Evolutionary conservation across 106 monocot genomes (phyloP), one percentile per base, ranked within the genome.

Genomic region (Allium cepa): DNA sequence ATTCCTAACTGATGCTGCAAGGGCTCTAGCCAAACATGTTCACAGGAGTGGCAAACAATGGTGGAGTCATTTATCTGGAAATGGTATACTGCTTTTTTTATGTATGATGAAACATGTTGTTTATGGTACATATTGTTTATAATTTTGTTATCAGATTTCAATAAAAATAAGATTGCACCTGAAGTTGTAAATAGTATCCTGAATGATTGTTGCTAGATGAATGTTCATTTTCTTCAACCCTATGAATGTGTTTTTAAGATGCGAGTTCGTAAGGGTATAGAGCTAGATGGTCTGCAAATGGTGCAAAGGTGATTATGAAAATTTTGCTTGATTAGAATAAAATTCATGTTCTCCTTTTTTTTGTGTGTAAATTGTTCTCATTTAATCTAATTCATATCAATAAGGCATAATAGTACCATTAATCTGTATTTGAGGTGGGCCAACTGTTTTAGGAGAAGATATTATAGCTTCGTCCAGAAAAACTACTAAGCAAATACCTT

Each of bases 21-120:
- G 96, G 78, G 88, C 96, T 70, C 72, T 97, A 74, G 68, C 92
- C 92, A 97, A 97, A 78, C 96, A 97, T 88, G 76, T 80, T 53
- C 63, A 78, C 76, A 86, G 88, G 78, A 81, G 84, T 64, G 79
- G 78, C 36, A 62, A 81, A 36, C 82, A 80, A 74, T 97, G 96
- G 92, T 97, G 96, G 96, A 92, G 88, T 5, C 49, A 13, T 65
- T 67, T 92, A 47, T 46, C 17, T 17, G 89, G 96, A 73, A 86
- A 64, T 68, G 91, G 92, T 97, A 81, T 22, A 22, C 22, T 22
- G 22, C 1, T 22, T 22, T 22, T 22, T 22, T 22, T 0, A 22
- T 22, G 22, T 22, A 22, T 22, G 1, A 22, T 68, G 74, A 17
- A 49, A 53, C 1, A 53, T 53, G 13, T 53, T 53, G 13, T 59